Percentiles rank a stretch among this genome's conserved stretches.
Conservation (phyloP, 352 stramenopile species). For the Phytophthora agathidicida region DNA sequence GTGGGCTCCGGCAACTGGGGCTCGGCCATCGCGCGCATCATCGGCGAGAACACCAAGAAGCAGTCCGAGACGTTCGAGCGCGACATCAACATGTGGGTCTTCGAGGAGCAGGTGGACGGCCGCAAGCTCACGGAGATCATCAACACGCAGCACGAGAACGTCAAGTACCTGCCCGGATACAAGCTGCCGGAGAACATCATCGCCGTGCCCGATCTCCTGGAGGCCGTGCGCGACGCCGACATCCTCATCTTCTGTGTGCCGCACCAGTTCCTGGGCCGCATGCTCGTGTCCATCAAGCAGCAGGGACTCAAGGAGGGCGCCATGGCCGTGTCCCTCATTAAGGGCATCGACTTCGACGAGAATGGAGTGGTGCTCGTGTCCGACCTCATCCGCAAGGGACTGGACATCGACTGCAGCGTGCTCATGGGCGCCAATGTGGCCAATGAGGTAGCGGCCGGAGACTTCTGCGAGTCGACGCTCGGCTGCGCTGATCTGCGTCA, state of each 20-base stretch:
- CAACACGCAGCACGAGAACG: conserved; percentile 96
- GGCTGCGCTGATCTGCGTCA: conserved; percentile 83
- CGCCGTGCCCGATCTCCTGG: conserved; percentile 91
- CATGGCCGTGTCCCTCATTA: conserved; percentile 92
- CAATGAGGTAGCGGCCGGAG: conserved; percentile 94
- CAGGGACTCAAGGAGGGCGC: conserved; percentile 68
- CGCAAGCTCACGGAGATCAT: conserved; percentile 96
- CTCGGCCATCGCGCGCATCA: conserved; percentile 83
- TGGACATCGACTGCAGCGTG: conserved; percentile 91
- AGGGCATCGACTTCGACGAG: conserved; percentile 90
- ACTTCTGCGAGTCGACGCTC: conserved; percentile 98
- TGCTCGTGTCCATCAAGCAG: conserved; percentile 90
- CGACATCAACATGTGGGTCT: conserved; percentile 98
- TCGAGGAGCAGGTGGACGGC: conserved; percentile 90
- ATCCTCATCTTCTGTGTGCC: conserved; percentile 97
- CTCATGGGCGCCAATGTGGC: conserved; percentile 98
- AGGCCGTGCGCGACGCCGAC: conserved; percentile 89
- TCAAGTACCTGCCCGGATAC: conserved; percentile 93
- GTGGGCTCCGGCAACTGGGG: conserved; percentile 86
- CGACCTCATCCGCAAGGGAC: conserved; percentile 86
- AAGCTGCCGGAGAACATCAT: conserved; percentile 94
- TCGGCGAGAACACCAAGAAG: conserved; percentile 76
- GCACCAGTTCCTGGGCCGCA: conserved; percentile 94
- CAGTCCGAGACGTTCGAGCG: conserved; percentile 77
- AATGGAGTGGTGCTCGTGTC: conserved; percentile 87